These are phyloP conservation scores for Hemileia vastatrix DNA, from an alignment of 1,284 basidiomycete genomes.

Conservation along the genomic window DNA sequence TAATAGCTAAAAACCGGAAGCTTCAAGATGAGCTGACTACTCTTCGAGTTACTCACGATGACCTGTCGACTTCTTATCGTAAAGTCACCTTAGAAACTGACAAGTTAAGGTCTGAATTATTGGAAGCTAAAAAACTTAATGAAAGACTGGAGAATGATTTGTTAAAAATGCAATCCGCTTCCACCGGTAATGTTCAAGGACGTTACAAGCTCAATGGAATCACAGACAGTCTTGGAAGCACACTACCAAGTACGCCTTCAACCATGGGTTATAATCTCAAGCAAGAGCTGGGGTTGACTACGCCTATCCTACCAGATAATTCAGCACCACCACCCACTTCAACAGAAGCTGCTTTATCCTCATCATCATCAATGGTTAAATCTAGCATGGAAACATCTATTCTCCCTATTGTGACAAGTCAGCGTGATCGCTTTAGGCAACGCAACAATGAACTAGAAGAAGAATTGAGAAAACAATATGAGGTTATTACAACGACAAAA, in stretches of 20 bases:
- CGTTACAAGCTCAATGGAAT: constrained; percentile 37
- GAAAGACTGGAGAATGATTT: constrained; percentile 87
- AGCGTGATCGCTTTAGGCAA: constrained; percentile 87
- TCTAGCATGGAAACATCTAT: constrained; percentile 63
- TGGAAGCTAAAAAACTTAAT: constrained; percentile 66
- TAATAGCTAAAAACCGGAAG: constrained; percentile 86
- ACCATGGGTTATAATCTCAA: constrained; percentile 57
- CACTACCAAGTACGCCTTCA: constrained; percentile 52
- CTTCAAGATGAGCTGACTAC: constrained; percentile 89
- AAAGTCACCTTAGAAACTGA: constrained; percentile 56
- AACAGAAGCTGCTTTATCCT: constrained; percentile 7
- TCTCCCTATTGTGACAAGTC: constrained; percentile 88
- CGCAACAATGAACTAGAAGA: constrained; percentile 94
- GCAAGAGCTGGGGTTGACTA: constrained; percentile 35
- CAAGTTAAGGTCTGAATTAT: constrained; percentile 57
- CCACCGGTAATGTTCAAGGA: constrained; percentile 44
- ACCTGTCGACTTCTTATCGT: constrained; percentile 61
- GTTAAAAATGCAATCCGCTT: constrained; percentile 60
- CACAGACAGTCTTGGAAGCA: constrained; percentile 25
- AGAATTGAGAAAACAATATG: constrained; percentile 88
- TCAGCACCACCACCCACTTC: neutral
- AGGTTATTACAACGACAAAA: constrained; percentile 78
- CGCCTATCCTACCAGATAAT: constrained; percentile 20
- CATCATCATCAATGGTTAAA: constrained; percentile 5
- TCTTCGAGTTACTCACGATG: constrained; percentile 69